A percentile compares a stretch with the other conserved stretches of the same genome.
Conservation (phyloP, 2,329 filamentous ascomycete species). For the Aspergillus sp. region DNA sequence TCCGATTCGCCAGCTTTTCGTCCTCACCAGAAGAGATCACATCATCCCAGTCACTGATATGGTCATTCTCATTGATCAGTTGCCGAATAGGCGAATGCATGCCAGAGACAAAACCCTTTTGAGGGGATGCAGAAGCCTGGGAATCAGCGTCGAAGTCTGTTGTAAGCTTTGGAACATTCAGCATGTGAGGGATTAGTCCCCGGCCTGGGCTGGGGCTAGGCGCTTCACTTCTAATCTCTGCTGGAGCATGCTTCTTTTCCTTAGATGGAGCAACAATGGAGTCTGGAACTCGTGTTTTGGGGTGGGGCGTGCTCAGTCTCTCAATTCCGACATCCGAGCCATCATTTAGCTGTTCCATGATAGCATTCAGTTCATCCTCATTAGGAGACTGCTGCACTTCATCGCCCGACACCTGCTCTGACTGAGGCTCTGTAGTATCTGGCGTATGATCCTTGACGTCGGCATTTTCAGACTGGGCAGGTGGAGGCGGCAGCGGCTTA, state of each 20-base stretch:
- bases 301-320: constrained; percentile 42
- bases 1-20: constrained; percentile 73
- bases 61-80: constrained; percentile 57
- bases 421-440: constrained; percentile 2
- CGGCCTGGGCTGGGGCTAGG: constrained; percentile 68
- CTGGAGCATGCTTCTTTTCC: constrained; percentile 48
- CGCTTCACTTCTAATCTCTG: constrained; percentile 60
- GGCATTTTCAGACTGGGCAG: constrained; percentile 7
- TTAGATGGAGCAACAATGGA: constrained; percentile 48
- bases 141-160: constrained; percentile 32
- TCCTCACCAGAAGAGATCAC: constrained; percentile 78
- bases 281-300: constrained; percentile 18
- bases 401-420: constrained; percentile 17
- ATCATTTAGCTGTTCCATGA: constrained; percentile 80
- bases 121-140: constrained; percentile 50
- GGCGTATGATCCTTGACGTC: constrained; percentile 1
- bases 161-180: constrained; percentile 37
- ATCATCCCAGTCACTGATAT: constrained; percentile 88
- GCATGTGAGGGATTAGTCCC: constrained; percentile 42
- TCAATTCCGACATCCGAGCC: constrained; percentile 73
- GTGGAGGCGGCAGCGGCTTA: constrained; percentile 7
- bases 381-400: constrained; percentile 26
- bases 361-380: constrained; percentile 75
- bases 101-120: constrained; percentile 59
- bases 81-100: constrained; percentile 55